Evolutionary conservation across 2,329 filamentous ascomycete genomes (phyloP).

Genomic region (Xylariaceae sp.): DNA sequence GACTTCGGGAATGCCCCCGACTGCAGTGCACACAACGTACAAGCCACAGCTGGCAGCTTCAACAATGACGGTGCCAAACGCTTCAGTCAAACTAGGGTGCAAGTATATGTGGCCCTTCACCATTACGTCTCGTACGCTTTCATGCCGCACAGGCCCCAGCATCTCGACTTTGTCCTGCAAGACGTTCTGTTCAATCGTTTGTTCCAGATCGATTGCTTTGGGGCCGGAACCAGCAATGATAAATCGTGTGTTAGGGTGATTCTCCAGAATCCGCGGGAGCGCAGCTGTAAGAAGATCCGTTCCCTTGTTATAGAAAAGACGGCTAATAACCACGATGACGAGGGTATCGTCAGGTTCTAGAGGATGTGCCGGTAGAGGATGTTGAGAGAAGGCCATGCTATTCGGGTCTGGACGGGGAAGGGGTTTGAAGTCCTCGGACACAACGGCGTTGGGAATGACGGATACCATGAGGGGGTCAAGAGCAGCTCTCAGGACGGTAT

Average conservation of each 20-base stretch:
- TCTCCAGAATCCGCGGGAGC: conserved; percentile 87
- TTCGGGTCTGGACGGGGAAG: conserved; percentile 50
- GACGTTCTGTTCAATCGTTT: conserved; percentile 95
- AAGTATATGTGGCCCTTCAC: conserved; percentile 95
- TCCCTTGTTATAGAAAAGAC: conserved; percentile 98
- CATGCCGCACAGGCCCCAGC: conserved; percentile 88
- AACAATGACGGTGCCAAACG: conserved; percentile 96
- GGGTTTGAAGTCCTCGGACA: conserved; percentile 92
- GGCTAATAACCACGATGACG: conserved; percentile 95
- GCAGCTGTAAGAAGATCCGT: conserved; percentile 96
- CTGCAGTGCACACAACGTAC: conserved; percentile 94
- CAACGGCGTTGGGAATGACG: conserved; percentile 95
- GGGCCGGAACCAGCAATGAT: conserved; percentile 95
- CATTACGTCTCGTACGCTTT: conserved; percentile 98
- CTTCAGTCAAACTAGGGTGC: conserved; percentile 92
- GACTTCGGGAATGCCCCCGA: conserved; percentile 96
- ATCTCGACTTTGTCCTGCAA: conserved; percentile 92
- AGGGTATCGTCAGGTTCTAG: conserved; percentile 84
- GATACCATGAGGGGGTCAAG: conserved; percentile 97
- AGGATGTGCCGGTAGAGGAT: conserved; percentile 62
- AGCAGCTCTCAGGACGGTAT: conserved; percentile 91
- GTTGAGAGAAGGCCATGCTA: conserved; percentile 44
- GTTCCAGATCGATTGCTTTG: conserved; percentile 95
- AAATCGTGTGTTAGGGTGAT: conserved; percentile 91
- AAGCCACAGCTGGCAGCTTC: conserved; percentile 94